Evolutionary conservation across 495 filamentous ascomycete species (phyloP).

Genomic region (Pyronema domesticum): DNA sequence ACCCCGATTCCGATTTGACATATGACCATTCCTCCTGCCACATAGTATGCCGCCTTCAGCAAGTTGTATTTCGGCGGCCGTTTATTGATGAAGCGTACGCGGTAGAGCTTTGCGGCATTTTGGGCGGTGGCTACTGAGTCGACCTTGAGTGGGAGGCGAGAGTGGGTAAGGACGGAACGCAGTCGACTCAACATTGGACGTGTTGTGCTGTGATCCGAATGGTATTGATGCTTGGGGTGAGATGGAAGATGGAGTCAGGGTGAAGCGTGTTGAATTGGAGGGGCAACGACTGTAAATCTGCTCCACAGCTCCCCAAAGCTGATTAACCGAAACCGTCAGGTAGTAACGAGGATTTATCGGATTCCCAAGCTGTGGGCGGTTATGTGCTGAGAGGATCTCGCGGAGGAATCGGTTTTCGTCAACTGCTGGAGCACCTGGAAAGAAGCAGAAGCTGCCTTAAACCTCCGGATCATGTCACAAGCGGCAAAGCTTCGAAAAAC

Average conservation of each 20-base stretch:
- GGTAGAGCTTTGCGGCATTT: constrained; percentile 14
- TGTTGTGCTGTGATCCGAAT: too few species aligned
- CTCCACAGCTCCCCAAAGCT: too few species aligned
- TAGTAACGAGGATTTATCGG: too few species aligned
- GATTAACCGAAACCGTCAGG: too few species aligned
- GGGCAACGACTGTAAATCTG: too few species aligned
- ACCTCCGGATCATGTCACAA: neutral
- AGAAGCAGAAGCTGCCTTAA: constrained; percentile 1
- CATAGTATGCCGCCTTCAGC: constrained; percentile 3
- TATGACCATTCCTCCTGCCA: neutral
- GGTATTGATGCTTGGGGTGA: neutral
- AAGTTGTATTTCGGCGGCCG: neutral
- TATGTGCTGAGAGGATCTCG: too few species aligned
- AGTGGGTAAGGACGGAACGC: constrained; percentile 15
- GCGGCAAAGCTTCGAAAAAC: too few species aligned
- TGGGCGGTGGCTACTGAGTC: constrained; percentile 1
- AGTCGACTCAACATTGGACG: constrained; percentile 16
- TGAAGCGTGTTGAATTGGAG: neutral
- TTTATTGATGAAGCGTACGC: constrained; percentile 14
- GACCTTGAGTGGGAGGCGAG: constrained; percentile 13
- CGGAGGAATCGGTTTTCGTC: too few species aligned
- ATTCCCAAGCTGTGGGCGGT: too few species aligned
- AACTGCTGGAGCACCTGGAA: too few species aligned
- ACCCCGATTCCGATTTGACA: neutral
- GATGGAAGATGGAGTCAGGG: neutral